Conservation (phyloP, 176 grass and related monocot genomes). For the Otatea glauca region DNA sequence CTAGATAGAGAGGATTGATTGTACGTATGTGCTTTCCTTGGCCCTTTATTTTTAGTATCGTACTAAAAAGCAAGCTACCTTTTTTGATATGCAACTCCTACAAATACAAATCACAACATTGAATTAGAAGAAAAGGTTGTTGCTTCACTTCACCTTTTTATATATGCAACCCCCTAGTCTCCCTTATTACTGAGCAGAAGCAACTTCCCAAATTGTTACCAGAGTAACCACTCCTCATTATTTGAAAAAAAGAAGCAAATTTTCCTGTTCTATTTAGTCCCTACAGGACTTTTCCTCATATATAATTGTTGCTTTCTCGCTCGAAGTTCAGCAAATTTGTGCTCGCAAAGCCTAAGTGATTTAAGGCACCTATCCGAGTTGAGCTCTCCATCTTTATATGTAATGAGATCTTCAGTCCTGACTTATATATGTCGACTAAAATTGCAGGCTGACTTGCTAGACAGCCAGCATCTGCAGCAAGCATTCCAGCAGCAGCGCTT, state of each 20-base stretch:
- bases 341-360: not conserved
- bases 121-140: not conserved
- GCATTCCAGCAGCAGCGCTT: slow-evolving; percentile 75
- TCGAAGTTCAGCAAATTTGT: not conserved
- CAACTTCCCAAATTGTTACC: not conserved
- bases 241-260: not conserved
- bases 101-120: not conserved
- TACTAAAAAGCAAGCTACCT: not conserved
- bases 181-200: not conserved
- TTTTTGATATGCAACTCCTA: not conserved
- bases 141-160: not conserved
- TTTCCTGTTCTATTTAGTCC: not conserved
- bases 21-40: not conserved
- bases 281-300: not conserved
- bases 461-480: slow-evolving; percentile 76
- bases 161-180: not conserved
- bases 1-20: not conserved
- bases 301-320: not conserved
- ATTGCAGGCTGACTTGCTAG: slow-evolving; percentile 70
- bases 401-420: slow-evolving; percentile 6
- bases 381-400: not conserved
- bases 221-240: not conserved
- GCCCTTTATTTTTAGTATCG: not conserved
- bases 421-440: not conserved
- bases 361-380: not conserved